phyloP scores from a whole-genome alignment of 345 rosid genomes.

The Populus simonii region DNA sequence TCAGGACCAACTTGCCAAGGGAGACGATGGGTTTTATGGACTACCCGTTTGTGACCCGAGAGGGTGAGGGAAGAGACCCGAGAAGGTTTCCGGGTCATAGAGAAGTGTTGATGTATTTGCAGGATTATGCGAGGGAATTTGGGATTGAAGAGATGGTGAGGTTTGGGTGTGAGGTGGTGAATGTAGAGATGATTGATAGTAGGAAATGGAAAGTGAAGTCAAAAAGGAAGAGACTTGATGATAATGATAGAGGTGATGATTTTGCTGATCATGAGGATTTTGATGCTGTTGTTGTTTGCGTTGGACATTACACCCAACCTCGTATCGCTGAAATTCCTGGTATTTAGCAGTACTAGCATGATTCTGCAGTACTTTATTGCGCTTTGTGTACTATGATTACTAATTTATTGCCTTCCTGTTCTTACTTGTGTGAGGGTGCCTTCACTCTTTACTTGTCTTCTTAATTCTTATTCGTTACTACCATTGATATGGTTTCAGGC shows the following conservation, averaged over 20 bases:
- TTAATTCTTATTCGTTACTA: neutral
- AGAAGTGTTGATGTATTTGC: constrained; percentile 21
- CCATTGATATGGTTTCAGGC: neutral
- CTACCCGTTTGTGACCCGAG: no score
- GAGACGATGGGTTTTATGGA: no score
- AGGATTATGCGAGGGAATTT: constrained; percentile 17
- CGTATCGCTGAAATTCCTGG: constrained; percentile 7
- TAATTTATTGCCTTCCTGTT: no score
- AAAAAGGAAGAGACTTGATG: neutral
- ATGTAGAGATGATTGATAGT: neutral
- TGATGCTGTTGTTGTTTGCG: constrained; percentile 28
- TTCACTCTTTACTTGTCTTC: neutral
- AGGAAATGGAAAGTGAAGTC: constrained; percentile 15
- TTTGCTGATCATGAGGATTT: neutral
- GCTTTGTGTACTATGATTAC: no score
- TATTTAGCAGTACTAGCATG: neutral
- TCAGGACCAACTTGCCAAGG: no score
- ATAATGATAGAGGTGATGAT: neutral
- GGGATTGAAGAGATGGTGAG: constrained; percentile 15
- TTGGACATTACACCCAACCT: constrained; percentile 16
- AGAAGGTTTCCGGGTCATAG: neutral
- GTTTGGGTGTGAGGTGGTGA: constrained; percentile 16
- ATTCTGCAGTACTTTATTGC: no score
- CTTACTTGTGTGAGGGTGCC: neutral
- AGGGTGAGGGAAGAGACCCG: no score